Conservation (phyloP, 768 basidiomycete species). For the Mycena vulgaris region DNA sequence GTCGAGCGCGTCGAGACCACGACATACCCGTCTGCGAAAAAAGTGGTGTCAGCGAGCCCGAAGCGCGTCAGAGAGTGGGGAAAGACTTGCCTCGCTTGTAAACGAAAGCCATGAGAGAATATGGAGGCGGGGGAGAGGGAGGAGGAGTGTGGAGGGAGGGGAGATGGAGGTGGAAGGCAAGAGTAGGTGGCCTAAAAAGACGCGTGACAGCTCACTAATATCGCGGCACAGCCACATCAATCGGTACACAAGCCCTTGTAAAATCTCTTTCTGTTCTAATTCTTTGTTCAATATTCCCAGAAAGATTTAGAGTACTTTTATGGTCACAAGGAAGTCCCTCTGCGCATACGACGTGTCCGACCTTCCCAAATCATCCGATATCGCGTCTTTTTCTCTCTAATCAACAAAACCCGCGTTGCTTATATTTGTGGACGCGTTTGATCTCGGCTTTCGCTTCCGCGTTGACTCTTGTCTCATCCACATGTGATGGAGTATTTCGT, state of each 20-base stretch:
- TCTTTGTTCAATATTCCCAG: no score
- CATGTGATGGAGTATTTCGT: no score
- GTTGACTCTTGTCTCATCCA: no score
- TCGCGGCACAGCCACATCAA: conserved; percentile 31
- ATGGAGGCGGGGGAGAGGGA: neutral
- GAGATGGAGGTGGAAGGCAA: conserved; percentile 20
- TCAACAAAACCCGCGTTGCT: conserved; percentile 6
- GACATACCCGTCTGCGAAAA: conserved; percentile 63
- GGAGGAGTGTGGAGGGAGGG: conserved; percentile 3
- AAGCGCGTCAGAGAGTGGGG: neutral
- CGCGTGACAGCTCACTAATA: conserved; percentile 26
- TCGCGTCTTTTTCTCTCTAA: conserved; percentile 2
- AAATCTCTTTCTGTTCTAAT: neutral
- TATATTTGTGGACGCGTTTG: conserved; percentile 27
- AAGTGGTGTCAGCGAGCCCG: conserved; percentile 24
- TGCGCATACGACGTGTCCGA: neutral
- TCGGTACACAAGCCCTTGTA: conserved; percentile 7
- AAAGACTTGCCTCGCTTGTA: conserved; percentile 33
- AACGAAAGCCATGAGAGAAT: conserved; percentile 34
- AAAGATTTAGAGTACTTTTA: no score
- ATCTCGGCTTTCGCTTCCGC: neutral
- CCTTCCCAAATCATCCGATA: no score
- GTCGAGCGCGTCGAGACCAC: conserved; percentile 39
- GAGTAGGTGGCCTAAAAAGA: conserved; percentile 10
- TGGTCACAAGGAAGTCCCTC: accelerated